These are phyloP conservation scores for Moniliophthora roreri DNA, from an alignment of 1,284 basidiomycete genomes.

Conservation along the genomic window DNA sequence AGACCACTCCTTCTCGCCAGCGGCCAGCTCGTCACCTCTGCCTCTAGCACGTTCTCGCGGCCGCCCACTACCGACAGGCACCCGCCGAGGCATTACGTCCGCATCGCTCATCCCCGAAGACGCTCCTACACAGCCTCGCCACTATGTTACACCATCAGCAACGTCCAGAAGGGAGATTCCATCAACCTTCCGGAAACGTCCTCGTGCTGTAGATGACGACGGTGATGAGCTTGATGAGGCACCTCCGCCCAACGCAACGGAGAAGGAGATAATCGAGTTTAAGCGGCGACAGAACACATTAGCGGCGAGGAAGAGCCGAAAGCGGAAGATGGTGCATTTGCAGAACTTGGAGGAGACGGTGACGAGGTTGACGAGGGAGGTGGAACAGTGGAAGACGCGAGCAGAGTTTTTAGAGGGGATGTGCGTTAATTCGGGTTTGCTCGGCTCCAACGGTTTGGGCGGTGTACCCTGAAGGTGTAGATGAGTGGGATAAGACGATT, in stretches of 20 bases:
- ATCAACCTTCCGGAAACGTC: conserved; percentile 1
- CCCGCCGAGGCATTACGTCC: conserved; percentile 17
- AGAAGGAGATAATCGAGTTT: conserved; percentile 5
- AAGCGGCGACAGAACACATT: conserved; percentile 10
- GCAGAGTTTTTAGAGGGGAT: conserved; percentile 26
- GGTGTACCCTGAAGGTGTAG: no score
- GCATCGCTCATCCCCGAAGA: conserved; percentile 15
- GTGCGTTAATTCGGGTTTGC: background rate
- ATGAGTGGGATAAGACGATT: no score
- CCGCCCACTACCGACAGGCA: conserved; percentile 11
- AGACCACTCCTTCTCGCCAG: background rate
- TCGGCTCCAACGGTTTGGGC: no score
- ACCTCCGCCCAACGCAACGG: conserved; percentile 6
- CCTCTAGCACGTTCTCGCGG: background rate
- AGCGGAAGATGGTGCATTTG: conserved; percentile 9
- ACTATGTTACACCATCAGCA: conserved; percentile 4
- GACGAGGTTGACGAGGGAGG: background rate
- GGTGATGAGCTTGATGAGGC: conserved; percentile 6
- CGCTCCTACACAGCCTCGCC: conserved; percentile 8
- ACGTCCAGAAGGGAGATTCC: conserved; percentile 8
- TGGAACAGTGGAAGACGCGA: conserved; percentile 1
- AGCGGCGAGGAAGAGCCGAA: conserved; percentile 9
- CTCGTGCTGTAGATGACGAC: conserved; percentile 4
- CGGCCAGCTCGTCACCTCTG: background rate
- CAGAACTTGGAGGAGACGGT: conserved; percentile 1